Evolutionary conservation across 148 eudicot species (phyloP).

Genomic region (Dysphania ambrosioides): DNA sequence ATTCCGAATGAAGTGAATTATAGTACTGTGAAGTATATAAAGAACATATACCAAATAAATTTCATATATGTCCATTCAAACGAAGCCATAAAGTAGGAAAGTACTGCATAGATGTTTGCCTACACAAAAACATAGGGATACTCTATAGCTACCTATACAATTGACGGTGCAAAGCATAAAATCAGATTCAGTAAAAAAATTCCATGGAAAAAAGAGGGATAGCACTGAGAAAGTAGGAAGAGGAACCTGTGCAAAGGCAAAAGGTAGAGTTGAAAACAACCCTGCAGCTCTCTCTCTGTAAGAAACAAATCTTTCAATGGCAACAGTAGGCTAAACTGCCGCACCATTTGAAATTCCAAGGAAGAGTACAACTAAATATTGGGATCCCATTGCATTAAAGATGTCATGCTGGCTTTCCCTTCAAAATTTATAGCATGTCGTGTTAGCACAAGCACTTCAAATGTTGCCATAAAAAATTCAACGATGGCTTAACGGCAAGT

Average conservation of each 20-base stretch:
- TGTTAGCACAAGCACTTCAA: conserved; percentile 10
- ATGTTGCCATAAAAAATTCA: neutral
- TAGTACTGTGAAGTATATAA: conserved; percentile 76
- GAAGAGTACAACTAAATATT: conserved; percentile 85
- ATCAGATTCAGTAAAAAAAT: neutral
- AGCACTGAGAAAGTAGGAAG: neutral
- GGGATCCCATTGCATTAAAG: conserved; percentile 88
- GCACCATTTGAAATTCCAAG: conserved; percentile 91
- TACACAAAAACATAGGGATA: conserved; percentile 86
- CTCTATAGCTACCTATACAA: conserved; percentile 83
- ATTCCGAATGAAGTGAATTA: conserved; percentile 96
- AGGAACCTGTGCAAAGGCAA: conserved; percentile 91
- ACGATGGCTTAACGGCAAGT: neutral
- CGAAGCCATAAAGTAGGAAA: conserved; percentile 81
- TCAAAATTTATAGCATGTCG: conserved; percentile 8
- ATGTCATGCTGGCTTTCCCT: conserved; percentile 83
- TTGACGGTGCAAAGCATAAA: neutral
- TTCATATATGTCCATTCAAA: conserved; percentile 75
- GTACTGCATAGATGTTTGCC: conserved; percentile 62
- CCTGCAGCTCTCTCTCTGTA: conserved; percentile 98
- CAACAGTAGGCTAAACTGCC: conserved; percentile 96
- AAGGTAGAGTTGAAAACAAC: conserved; percentile 88
- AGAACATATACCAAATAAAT: conserved; percentile 73
- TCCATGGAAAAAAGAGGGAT: neutral
- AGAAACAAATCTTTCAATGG: conserved; percentile 92